Conservation (phyloP, 2,329 filamentous ascomycete species). For the Cladophialophora carrionii region DNA sequence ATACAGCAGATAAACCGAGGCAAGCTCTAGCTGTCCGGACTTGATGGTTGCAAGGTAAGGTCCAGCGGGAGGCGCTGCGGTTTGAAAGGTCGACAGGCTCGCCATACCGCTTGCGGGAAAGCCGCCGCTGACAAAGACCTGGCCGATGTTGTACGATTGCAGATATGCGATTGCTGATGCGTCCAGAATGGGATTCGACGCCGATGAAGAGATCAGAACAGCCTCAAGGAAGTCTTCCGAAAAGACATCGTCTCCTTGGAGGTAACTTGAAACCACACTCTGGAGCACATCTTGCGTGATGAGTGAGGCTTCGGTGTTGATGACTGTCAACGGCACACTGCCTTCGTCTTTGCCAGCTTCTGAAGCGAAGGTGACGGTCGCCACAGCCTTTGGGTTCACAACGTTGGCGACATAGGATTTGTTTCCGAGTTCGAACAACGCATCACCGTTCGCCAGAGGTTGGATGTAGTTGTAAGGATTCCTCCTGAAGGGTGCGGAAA, state of each 20-base stretch:
- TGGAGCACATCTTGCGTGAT: conserved; percentile 7
- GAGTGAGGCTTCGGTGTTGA: conserved; percentile 15
- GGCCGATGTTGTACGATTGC: background rate
- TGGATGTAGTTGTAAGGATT: conserved; percentile 10
- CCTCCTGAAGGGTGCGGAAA: conserved; percentile 4
- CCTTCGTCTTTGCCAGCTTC: too few species aligned
- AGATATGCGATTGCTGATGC: background rate
- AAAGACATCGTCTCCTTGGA: conserved; percentile 22
- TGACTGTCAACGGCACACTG: conserved; percentile 12
- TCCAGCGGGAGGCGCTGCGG: conserved; percentile 6
- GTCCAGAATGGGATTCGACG: conserved; percentile 3
- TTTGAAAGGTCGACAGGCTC: background rate
- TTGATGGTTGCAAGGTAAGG: conserved; percentile 18
- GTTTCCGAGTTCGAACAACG: conserved; percentile 10
- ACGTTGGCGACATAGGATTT: conserved; percentile 9
- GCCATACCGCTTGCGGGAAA: background rate
- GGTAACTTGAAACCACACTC: conserved; percentile 14
- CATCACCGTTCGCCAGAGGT: conserved; percentile 9
- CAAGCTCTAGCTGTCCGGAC: background rate
- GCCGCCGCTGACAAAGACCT: conserved; percentile 1
- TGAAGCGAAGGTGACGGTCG: background rate
- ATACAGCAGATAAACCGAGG: conserved; percentile 16
- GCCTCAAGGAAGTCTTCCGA: conserved; percentile 16
- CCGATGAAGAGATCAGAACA: conserved; percentile 10
- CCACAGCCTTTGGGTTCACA: conserved; percentile 12